These are phyloP conservation scores for Malania oleifera DNA, from an alignment of 164 flowering plant species.

Conservation along the genomic window DNA sequence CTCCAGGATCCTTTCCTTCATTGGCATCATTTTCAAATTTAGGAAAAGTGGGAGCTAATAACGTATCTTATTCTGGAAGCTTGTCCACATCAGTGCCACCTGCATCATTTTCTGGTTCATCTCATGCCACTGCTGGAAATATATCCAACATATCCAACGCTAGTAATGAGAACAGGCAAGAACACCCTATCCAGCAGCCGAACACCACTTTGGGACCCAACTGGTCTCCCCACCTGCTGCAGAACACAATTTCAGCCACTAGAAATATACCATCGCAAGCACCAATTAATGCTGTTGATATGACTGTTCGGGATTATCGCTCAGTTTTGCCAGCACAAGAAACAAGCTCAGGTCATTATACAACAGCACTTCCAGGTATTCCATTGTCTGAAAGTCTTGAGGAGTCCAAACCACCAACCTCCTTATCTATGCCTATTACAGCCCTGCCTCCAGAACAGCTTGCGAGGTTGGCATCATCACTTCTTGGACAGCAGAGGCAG, in stretches of 20 bases:
- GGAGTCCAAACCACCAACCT: conserved; percentile 29
- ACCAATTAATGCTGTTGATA: conserved; percentile 17
- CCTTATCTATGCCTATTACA: conserved; percentile 24
- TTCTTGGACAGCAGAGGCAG: conserved; percentile 54
- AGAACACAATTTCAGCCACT: conserved; percentile 24
- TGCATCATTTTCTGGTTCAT: conserved; percentile 23
- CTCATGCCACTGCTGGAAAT: conserved; percentile 19
- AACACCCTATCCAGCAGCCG: conserved; percentile 25
- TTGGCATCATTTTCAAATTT: conserved; percentile 21
- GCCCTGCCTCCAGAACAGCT: conserved; percentile 59
- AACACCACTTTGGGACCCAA: conserved; percentile 27
- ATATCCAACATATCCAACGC: conserved; percentile 21
- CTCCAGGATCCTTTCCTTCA: conserved; percentile 35
- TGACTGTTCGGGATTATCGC: conserved; percentile 25
- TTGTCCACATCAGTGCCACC: conserved; percentile 23
- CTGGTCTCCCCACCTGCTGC: conserved; percentile 38
- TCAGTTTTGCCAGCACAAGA: conserved; percentile 25
- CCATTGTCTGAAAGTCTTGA: conserved; percentile 23
- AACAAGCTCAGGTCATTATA: conserved; percentile 24
- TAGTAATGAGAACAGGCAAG: conserved; percentile 31
- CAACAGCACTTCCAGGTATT: conserved; percentile 26
- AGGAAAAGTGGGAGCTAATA: conserved; percentile 24
- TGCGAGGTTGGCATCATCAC: conserved; percentile 64
- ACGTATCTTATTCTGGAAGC: conserved; percentile 23
- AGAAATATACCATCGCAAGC: conserved; percentile 29